These are phyloP conservation scores for Bisporella sp. DNA, from an alignment of 2,329 filamentous ascomycete genomes.

Conservation along the genomic window DNA sequence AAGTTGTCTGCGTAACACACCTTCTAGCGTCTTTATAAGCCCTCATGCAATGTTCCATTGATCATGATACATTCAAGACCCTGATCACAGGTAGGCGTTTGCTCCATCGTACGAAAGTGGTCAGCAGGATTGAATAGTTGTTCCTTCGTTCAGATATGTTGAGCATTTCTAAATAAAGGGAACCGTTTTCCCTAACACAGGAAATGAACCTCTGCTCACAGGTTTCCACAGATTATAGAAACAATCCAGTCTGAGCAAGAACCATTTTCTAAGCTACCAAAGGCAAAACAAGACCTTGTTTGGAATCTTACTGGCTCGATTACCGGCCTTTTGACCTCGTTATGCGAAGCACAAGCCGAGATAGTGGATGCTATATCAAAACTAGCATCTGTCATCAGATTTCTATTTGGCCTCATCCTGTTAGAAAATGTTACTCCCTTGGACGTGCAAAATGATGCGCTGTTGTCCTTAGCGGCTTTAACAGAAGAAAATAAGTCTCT, in stretches of 20 bases:
- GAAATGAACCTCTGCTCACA: not conserved
- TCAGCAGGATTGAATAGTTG: too few relatives aligned
- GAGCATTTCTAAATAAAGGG: too few relatives aligned
- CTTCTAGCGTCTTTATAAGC: not conserved
- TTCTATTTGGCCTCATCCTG: conserved; percentile 47
- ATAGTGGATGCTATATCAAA: conserved; percentile 47
- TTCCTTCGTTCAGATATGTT: too few relatives aligned
- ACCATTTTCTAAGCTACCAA: conserved; percentile 40
- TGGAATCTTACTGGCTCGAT: conserved; percentile 50
- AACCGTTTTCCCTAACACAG: too few relatives aligned
- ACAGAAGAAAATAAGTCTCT: conserved; percentile 53
- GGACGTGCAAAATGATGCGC: conserved; percentile 34
- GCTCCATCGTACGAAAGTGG: too few relatives aligned
- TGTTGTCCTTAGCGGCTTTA: conserved; percentile 50
- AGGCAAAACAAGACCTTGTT: conserved; percentile 45
- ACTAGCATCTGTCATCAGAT: conserved; percentile 41
- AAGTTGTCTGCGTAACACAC: conserved; percentile 19
- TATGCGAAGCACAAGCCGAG: conserved; percentile 55
- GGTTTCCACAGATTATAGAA: conserved; percentile 21
- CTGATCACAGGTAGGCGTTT: too few relatives aligned
- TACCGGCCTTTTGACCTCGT: conserved; percentile 42
- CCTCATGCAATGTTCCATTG: conserved; percentile 1
- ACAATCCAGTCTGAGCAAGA: conserved; percentile 28
- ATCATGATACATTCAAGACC: too few relatives aligned
- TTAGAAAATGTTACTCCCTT: conserved; percentile 30